Conservation (phyloP, 192 early-diverging fungal genomes). For the Umbelopsis vinacea region DNA sequence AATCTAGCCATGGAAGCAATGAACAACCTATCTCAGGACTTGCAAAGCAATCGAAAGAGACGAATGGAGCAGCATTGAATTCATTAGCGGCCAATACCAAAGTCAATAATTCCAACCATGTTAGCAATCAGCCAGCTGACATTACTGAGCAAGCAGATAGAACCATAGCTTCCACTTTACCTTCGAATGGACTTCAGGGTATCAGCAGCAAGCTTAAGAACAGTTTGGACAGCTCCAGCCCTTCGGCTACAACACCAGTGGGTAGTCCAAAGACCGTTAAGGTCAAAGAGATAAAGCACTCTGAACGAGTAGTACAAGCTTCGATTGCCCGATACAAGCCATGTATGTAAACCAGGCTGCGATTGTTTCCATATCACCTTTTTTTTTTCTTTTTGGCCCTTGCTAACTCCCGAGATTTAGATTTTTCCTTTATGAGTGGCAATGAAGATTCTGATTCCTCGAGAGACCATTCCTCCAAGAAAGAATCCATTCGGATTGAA, state of each 20-base stretch:
- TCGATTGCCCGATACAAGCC: conserved; percentile 46
- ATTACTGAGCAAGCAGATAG: not conserved
- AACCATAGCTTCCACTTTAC: conserved; percentile 2
- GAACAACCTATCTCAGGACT: not conserved
- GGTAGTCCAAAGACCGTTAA: conserved; percentile 7
- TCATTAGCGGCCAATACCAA: not conserved
- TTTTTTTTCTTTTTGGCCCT: no score
- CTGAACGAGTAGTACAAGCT: conserved; percentile 48
- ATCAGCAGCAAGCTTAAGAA: not conserved
- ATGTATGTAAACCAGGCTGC: conserved; percentile 34
- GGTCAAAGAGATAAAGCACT: conserved; percentile 44
- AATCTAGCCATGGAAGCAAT: not conserved
- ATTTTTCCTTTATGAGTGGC: conserved; percentile 21
- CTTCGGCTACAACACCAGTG: conserved; percentile 1
- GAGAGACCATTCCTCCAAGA: not conserved
- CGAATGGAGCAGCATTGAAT: not conserved
- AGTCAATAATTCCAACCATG: not conserved
- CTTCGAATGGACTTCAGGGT: conserved; percentile 16
- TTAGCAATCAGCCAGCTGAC: not conserved
- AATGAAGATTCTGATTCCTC: conserved; percentile 32
- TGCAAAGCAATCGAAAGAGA: not conserved
- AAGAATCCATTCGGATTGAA: conserved; percentile 34
- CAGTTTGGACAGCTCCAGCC: not conserved
- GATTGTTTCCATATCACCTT: no score
- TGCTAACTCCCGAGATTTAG: conserved; percentile 32